Conservation (phyloP, 2,329 filamentous ascomycete genomes). For the Trichophyton verrucosum region DNA sequence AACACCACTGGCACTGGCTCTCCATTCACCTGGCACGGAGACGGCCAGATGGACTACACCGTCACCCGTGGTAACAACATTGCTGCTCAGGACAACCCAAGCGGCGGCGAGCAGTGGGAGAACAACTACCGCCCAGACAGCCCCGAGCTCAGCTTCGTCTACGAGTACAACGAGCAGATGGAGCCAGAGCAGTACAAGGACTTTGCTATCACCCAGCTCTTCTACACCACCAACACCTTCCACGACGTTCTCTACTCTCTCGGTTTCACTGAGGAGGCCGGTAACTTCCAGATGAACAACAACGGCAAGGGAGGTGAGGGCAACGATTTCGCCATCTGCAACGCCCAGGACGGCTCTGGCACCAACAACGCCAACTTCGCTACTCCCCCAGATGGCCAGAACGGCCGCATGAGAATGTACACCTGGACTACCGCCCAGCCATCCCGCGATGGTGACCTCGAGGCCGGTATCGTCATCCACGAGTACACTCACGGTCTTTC, state of each 20-base stretch:
- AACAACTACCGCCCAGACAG: constrained; percentile 13
- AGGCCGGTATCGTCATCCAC: constrained; percentile 12
- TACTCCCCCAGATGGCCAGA: constrained; percentile 12
- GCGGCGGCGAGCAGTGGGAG: constrained; percentile 6
- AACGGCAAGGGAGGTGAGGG: constrained; percentile 9
- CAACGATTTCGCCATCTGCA: constrained; percentile 10
- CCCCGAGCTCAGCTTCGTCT: constrained; percentile 7
- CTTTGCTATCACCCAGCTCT: constrained; percentile 11
- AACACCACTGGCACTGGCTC: constrained; percentile 5
- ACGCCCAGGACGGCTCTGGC: constrained; percentile 12
- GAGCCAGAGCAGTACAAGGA: constrained; percentile 8
- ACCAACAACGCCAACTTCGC: constrained; percentile 13
- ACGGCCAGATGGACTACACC: constrained; percentile 6
- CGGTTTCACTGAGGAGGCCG: constrained; percentile 11
- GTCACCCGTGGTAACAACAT: constrained; percentile 11
- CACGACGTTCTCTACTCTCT: constrained; percentile 10
- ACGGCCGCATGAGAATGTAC: constrained; percentile 13
- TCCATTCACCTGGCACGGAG: constrained; percentile 10
- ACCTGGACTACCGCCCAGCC: constrained; percentile 11
- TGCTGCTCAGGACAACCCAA: constrained; percentile 11
- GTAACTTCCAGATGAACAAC: constrained; percentile 12
- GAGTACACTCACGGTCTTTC: constrained; percentile 12
- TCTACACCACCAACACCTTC: constrained; percentile 11
- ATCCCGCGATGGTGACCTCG: constrained; percentile 10
- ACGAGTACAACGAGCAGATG: constrained; percentile 7